Conservation (phyloP, 2,329 filamentous ascomycete species). For the Fusarium algeriense region DNA sequence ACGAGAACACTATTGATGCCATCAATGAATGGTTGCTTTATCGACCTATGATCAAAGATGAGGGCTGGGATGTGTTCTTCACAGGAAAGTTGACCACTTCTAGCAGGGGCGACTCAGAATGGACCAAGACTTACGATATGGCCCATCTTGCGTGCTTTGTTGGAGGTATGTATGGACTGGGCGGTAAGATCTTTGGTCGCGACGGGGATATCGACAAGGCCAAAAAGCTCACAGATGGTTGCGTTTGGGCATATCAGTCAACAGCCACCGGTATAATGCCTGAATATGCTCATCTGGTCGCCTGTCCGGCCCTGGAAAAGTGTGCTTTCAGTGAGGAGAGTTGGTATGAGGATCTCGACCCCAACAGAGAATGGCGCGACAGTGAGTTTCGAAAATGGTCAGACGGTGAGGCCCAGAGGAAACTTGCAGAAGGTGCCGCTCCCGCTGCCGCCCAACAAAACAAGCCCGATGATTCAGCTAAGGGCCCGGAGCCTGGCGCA, state of each 20-base stretch:
- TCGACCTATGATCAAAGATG: constrained; percentile 77
- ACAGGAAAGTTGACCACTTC: constrained; percentile 70
- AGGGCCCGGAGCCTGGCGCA: constrained; percentile 6
- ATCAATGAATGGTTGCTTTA: constrained; percentile 81
- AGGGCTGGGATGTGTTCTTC: constrained; percentile 77
- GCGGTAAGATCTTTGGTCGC: constrained; percentile 70
- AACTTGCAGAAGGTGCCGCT: constrained; percentile 44
- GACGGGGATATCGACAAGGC: constrained; percentile 72
- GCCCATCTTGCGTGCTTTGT: constrained; percentile 76
- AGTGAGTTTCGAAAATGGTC: constrained; percentile 60
- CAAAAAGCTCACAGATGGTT: constrained; percentile 74
- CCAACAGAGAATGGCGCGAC: constrained; percentile 58
- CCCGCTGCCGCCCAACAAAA: constrained; percentile 20
- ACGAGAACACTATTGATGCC: constrained; percentile 74
- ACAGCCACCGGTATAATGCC: constrained; percentile 75
- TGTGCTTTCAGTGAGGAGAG: constrained; percentile 66
- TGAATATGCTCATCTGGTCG: constrained; percentile 59
- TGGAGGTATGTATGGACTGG: constrained; percentile 77
- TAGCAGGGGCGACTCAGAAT: constrained; percentile 56
- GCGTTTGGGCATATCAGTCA: constrained; percentile 75
- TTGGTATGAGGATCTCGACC: constrained; percentile 65
- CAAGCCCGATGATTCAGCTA: constrained; percentile 11
- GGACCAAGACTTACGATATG: constrained; percentile 68
- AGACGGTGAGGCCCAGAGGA: constrained; percentile 54
- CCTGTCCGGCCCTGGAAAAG: constrained; percentile 60